These are phyloP conservation scores for Neopestalotiopsis sp. DNA, from an alignment of 2,329 filamentous ascomycete species.

Conservation along the genomic window DNA sequence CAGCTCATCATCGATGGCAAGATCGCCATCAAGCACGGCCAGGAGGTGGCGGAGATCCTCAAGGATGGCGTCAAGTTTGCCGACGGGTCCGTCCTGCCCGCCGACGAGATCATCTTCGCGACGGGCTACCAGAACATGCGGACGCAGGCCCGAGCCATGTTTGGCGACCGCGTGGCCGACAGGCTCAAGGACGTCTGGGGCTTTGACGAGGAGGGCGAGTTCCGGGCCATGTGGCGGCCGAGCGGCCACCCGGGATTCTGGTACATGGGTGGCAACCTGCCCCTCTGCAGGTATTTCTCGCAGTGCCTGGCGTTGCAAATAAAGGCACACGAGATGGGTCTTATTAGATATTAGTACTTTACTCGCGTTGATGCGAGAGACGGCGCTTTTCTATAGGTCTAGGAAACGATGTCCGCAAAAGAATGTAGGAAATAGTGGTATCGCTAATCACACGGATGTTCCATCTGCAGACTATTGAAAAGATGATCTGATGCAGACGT, in stretches of 20 bases:
- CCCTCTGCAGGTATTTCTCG: conserved; percentile 52
- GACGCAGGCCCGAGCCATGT: conserved; percentile 63
- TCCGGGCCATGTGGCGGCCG: conserved; percentile 53
- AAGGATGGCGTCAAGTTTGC: conserved; percentile 46
- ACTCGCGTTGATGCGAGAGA: too few species aligned
- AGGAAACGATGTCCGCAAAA: too few species aligned
- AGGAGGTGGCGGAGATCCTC: conserved; percentile 53
- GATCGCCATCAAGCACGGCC: conserved; percentile 59
- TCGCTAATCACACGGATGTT: too few species aligned
- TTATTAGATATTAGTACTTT: conserved; percentile 25
- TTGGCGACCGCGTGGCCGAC: conserved; percentile 67
- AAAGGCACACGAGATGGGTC: conserved; percentile 47
- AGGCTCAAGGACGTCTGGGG: conserved; percentile 67
- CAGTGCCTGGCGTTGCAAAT: conserved; percentile 55
- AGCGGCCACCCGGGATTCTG: conserved; percentile 56
- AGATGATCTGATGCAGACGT: too few species aligned
- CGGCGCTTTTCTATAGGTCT: too few species aligned
- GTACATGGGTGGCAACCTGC: conserved; percentile 58
- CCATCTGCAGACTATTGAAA: too few species aligned
- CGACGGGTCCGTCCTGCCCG: conserved; percentile 55
- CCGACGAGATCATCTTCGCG: conserved; percentile 63
- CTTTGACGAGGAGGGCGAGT: conserved; percentile 60
- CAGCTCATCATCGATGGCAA: conserved; percentile 61
- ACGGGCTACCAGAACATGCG: conserved; percentile 71
- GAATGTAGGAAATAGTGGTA: too few species aligned